Evolutionary conservation across 495 filamentous ascomycete genomes (phyloP), one percentile per base, ranked within the genome.

Genomic region (Glarea lozoyensis): DNA sequence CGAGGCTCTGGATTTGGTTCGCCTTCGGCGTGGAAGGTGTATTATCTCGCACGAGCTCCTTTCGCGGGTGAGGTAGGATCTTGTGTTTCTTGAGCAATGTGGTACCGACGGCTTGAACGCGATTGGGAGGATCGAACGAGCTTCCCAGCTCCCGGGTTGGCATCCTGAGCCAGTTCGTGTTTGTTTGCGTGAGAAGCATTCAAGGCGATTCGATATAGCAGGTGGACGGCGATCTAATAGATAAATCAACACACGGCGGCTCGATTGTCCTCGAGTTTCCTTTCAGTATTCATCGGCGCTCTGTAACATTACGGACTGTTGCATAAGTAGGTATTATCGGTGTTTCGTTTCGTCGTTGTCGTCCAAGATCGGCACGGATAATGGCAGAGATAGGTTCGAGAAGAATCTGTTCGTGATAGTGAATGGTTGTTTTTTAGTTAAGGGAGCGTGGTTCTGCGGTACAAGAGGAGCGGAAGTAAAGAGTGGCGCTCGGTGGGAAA

Each of bases 31-130:
- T 51, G 45, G 46, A 41, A 41, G 39, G 54, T 50, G 49, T 50
- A n/a, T 21, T 32, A 18, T 42, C 50, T 19, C 15, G 53, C 49
- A 52, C 40, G 38, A 27, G 45, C 50, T 66, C 40, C 57, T 61
- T 42, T 45, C 52, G 46, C 27, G 72, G 73, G 43, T 66, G 70
- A 24, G 73, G 73, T 17, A 77, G 60, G 17, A 62, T 56, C 54
- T 73, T 75, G 53, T 75, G 73, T 50, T 64, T 75, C 57, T 66
- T 77, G 54, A 77, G 67, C 41, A 66, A 63, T 27, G 45, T 46
- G 13, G 48, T 44, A 24, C 48, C 45, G 34, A 48, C 31, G 9
- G 13, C 40, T 30, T 52, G 48, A 23, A 37, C 33, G 37, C 54
- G 42, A 51, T 43, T 50, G 15, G 54, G 35, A 39, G 44, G 18